Evolutionary conservation across 306 rosid species (phyloP).

Genomic region (Trichosanthes truncata): DNA sequence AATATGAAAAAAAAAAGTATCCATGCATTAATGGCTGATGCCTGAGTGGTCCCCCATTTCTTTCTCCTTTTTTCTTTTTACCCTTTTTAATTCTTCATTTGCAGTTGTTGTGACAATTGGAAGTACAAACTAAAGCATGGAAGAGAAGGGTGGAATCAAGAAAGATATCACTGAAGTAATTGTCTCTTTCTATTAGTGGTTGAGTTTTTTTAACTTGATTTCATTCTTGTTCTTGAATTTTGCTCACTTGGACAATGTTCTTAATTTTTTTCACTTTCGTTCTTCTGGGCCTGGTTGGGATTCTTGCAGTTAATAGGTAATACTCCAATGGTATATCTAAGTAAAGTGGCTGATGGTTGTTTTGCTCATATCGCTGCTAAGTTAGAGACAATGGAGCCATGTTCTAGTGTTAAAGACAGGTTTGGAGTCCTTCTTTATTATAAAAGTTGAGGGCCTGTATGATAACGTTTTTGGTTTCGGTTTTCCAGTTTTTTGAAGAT

Average conservation of each 20-base stretch:
- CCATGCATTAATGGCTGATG: neutral
- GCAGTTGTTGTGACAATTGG: conserved; percentile 3
- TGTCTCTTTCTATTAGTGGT: neutral
- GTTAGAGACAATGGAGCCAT: conserved; percentile 59
- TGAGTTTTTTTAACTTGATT: neutral
- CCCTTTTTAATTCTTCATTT: neutral
- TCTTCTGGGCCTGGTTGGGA: neutral
- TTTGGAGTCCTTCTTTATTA: neutral
- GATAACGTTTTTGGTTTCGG: neutral
- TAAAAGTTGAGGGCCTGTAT: neutral
- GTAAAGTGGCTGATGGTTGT: conserved; percentile 55
- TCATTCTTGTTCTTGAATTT: neutral
- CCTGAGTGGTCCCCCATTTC: neutral
- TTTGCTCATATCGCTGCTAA: conserved; percentile 66
- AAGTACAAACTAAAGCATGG: conserved; percentile 26
- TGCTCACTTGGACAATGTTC: neutral
- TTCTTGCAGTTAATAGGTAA: conserved; percentile 45
- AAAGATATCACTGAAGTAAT: conserved; percentile 60
- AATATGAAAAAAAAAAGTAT: neutral
- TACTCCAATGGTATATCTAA: conserved; percentile 61
- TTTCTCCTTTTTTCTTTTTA: neutral
- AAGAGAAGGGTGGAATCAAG: conserved; percentile 45
- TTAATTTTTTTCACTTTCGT: neutral
- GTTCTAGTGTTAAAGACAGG: conserved; percentile 71
- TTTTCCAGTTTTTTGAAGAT: neutral